Evolutionary conservation across 2,329 filamentous ascomycete genomes (phyloP).

Genomic region (Mycocentrospora acerina): DNA sequence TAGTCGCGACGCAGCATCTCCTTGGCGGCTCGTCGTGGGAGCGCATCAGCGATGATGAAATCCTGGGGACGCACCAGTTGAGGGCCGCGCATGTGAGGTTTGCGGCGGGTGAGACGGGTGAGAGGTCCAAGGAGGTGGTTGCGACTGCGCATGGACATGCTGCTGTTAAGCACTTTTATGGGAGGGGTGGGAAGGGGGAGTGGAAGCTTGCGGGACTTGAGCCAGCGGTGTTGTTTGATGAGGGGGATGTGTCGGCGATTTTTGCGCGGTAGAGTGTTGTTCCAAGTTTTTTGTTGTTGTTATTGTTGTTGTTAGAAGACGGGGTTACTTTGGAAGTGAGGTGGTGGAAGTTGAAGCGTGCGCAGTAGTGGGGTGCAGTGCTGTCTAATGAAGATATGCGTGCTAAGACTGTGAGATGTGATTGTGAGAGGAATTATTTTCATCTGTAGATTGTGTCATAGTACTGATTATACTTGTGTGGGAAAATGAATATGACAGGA

Average conservation of each 20-base stretch:
- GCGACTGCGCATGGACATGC: neutral
- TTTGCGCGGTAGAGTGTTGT: no score
- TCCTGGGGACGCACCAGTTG: conserved; percentile 1
- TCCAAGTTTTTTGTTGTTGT: no score
- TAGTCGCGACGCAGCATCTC: conserved; percentile 3
- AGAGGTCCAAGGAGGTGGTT: neutral
- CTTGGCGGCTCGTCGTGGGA: neutral
- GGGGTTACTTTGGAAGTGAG: no score
- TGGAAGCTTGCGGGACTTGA: neutral
- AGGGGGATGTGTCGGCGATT: conserved; percentile 1
- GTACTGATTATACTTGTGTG: no score
- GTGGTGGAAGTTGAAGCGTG: no score
- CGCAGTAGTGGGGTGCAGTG: no score
- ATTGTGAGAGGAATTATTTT: no score
- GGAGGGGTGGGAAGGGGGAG: neutral
- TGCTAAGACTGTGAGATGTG: no score
- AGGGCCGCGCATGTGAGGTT: conserved; percentile 1
- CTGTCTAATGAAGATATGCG: no score
- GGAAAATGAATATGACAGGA: no score
- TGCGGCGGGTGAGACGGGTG: neutral
- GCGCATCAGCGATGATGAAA: neutral
- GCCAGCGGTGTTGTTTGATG: neutral
- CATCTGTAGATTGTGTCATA: no score
- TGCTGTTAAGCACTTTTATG: neutral
- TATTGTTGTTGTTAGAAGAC: no score